phyloP scores from a whole-genome alignment of 495 filamentous ascomycete genomes.

The Clavariopsis aquatica region DNA sequence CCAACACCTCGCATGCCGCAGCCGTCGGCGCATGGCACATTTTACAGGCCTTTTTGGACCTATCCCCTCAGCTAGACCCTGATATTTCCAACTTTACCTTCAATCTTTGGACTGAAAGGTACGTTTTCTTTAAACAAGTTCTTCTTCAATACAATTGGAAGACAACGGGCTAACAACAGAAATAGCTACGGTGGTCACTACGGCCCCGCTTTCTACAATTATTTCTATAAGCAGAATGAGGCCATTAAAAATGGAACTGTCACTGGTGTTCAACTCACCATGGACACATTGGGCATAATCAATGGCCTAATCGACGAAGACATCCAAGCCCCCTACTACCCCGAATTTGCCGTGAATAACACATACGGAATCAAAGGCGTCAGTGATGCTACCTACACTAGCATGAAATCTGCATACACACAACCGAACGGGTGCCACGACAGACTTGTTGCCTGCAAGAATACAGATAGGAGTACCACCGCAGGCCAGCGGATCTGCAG shows the following conservation, averaged over 20 bases:
- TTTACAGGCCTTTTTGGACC: conserved; percentile 50
- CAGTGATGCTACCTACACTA: conserved; percentile 55
- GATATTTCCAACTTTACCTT: conserved; percentile 53
- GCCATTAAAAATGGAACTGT: conserved; percentile 52
- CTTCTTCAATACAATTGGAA: neutral
- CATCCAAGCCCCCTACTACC: conserved; percentile 67
- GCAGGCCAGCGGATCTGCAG: neutral
- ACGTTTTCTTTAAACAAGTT: no score
- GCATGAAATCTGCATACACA: conserved; percentile 41
- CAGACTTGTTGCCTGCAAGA: neutral
- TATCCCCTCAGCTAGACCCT: conserved; percentile 45
- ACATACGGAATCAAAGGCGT: conserved; percentile 71
- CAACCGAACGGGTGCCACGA: conserved; percentile 39
- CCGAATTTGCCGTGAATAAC: conserved; percentile 71
- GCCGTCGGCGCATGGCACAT: conserved; percentile 48
- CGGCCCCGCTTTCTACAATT: conserved; percentile 55
- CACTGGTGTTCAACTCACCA: conserved; percentile 55
- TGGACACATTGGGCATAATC: conserved; percentile 56
- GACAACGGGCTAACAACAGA: neutral
- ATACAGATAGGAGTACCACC: neutral
- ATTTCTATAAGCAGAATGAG: conserved; percentile 65
- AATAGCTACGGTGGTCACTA: conserved; percentile 29
- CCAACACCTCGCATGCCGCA: conserved; percentile 55
- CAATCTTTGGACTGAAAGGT: conserved; percentile 61
- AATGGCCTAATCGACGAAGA: conserved; percentile 76